Percentiles rank a stretch among this genome's conserved stretches.
phyloP scores from a whole-genome alignment of 306 rosid species.

The Alnus rubra region DNA sequence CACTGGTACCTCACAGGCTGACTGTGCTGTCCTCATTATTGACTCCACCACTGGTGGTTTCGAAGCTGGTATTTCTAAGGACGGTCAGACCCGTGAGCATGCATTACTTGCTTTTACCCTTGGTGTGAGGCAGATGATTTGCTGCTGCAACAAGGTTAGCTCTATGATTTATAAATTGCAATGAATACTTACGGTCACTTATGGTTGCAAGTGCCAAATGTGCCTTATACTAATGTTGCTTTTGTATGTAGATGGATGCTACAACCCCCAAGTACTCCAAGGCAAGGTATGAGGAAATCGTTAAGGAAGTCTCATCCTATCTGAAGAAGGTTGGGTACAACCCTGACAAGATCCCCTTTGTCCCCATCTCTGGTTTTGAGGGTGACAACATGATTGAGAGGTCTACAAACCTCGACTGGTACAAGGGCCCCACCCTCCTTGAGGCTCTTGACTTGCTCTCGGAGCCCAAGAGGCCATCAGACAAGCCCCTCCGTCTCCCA shows the following conservation, averaged over 20 bases:
- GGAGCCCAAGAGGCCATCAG: slow-evolving; percentile 43
- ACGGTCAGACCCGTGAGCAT: slow-evolving; percentile 50
- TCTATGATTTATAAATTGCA: not conserved
- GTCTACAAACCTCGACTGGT: slow-evolving; percentile 42
- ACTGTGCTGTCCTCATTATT: slow-evolving; percentile 42
- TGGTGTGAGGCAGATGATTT: slow-evolving; percentile 50
- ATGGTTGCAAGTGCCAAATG: too few relatives aligned
- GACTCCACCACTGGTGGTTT: slow-evolving; percentile 52
- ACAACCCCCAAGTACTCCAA: slow-evolving; percentile 42
- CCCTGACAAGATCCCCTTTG: slow-evolving; percentile 39
- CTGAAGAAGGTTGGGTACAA: slow-evolving; percentile 42
- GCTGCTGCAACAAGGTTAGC: slow-evolving; percentile 41
- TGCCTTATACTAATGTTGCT: not conserved
- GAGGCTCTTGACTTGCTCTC: slow-evolving; percentile 33
- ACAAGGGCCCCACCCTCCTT: slow-evolving; percentile 43
- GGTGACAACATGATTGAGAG: slow-evolving; percentile 46
- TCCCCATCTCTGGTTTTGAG: slow-evolving; percentile 46
- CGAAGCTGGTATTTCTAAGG: slow-evolving; percentile 51
- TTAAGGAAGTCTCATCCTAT: slow-evolving; percentile 39
- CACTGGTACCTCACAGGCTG: slow-evolving; percentile 47
- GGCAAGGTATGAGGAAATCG: slow-evolving; percentile 42
- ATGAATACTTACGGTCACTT: not conserved
- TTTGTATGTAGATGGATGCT: slow-evolving; percentile 37
- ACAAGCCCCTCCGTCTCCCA: slow-evolving; percentile 41
- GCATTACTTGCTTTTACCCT: slow-evolving; percentile 51